phyloP scores from a whole-genome alignment of 1,139 yeast species.

The Yamadazyma siamensis region DNA sequence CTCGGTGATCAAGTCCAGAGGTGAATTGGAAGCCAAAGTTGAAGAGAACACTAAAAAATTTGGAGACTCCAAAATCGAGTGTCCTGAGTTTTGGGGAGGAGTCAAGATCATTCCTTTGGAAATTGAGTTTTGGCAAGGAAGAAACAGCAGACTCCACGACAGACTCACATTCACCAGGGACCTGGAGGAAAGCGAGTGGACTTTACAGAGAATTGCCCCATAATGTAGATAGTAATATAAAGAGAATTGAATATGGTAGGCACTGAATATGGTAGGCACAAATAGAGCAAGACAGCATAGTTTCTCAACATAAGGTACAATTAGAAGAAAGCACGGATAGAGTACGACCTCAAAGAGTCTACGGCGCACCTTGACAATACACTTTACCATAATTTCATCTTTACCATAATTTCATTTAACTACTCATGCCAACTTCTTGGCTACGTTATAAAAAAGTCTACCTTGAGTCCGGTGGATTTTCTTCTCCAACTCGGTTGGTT shows the following conservation, averaged over 20 bases:
- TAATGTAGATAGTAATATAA: constrained; percentile 5
- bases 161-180: constrained; percentile 73
- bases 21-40: constrained; percentile 53
- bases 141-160: constrained; percentile 87
- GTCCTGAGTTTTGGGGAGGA: constrained; percentile 98
- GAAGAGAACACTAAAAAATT: constrained; percentile 54
- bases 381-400: neutral
- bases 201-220: constrained; percentile 71
- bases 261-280: too few species aligned
- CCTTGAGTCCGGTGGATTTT: constrained; percentile 66
- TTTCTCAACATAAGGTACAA: too few species aligned
- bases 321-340: too few species aligned
- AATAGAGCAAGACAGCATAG: too few species aligned
- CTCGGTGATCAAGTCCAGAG: constrained; percentile 51
- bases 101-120: constrained; percentile 82
- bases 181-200: constrained; percentile 51
- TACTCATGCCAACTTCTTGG: constrained; percentile 19
- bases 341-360: too few species aligned
- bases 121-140: constrained; percentile 97
- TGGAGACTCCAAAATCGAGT: constrained; percentile 60
- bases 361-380: neutral
- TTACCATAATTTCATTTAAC: constrained; percentile 6
- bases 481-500: constrained; percentile 63
- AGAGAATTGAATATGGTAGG: too few species aligned
- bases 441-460: constrained; percentile 49